A percentile compares a stretch with the other conserved stretches of the same genome.
Conservation (phyloP, 306 rosid genomes). For the Rosa multiflora region DNA sequence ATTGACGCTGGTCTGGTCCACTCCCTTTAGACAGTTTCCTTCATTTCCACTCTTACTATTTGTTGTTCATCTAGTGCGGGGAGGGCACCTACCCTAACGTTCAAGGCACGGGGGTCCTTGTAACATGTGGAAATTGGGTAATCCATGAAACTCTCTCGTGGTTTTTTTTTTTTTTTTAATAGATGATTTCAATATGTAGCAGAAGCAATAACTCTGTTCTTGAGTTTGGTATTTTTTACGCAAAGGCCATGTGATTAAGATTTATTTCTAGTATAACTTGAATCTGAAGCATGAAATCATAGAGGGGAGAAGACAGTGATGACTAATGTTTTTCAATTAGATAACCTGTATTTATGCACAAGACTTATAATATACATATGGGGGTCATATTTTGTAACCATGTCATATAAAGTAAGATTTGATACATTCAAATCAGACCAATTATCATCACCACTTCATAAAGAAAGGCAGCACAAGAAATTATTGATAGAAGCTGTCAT, state of each 20-base stretch:
- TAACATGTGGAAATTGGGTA: not conserved
- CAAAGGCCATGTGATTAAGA: conserved; percentile 1
- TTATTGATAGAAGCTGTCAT: not conserved
- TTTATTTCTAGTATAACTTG: not conserved
- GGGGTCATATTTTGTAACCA: not conserved
- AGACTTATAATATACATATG: not conserved
- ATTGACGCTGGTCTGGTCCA: conserved; percentile 6
- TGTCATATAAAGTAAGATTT: not conserved
- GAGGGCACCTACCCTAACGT: not conserved
- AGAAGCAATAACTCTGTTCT: not conserved
- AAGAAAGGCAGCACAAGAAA: not conserved
- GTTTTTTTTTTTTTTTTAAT: not conserved
- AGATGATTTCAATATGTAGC: conserved; percentile 1
- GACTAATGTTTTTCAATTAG: conserved; percentile 5
- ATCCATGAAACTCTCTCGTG: not conserved
- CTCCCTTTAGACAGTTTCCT: not conserved
- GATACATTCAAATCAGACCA: not conserved
- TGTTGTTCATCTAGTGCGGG: not conserved
- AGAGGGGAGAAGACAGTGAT: not conserved
- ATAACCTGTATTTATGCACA: not conserved
- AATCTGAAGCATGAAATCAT: conserved; percentile 16
- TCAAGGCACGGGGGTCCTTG: conserved; percentile 4
- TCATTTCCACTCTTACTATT: conserved; percentile 13
- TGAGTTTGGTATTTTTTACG: not conserved
- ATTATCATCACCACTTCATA: not conserved